Evolutionary conservation across 139 green algal genomes (phyloP), one percentile per base, ranked within the genome.

Genomic region (Nannochloris sp.): DNA sequence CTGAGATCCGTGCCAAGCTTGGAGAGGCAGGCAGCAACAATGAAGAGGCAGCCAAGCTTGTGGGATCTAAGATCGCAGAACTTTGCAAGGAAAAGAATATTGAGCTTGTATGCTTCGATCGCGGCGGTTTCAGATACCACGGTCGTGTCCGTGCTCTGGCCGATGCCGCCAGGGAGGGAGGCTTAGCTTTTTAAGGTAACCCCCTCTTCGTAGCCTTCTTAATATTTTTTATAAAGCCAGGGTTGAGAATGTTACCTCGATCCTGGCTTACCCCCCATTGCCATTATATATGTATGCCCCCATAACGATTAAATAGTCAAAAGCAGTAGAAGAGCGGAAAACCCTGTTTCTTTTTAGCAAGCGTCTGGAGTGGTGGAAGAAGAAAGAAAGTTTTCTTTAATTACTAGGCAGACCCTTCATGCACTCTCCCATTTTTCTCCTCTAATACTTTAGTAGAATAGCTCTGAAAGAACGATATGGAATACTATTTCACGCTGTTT

Each of bases 101-200:
- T 61, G 72, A 73, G n/a, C 88, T 87, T 72, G 89, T 95, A 1
- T 80, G 51, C 30, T 99, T 97, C 74, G 94, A 99, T 81, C 73
- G 93, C 6, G 92, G 89, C 2, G 94, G 93, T 66, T 95, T 91
- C 70, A 61, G 83, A 5, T 99, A 99, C 82, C 92, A 98, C 67
- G 94, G 94, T 44, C 77, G 93, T 19, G 78, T 99, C 34, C 68
- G 91, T 78, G 92, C 91, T 25, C 61, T 97, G 15, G 92, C 92
- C 6, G 92, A 97, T n/a, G 90, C 77, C 42, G 89, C 89, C 3
- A 75, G 92, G 23, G 85, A 90, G 54, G 89, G 47, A 13, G 92
- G 92, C n/a, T 84, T 97, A 5, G 36, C 66, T n/a, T 97, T 97
- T 66, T 97, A 46, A 68, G 35, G 9, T 47, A 29, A n/a, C n/a